Base-by-base conservation (phyloP, 768 basidiomycete genomes). In the Cyclocybe cylindracea region DNA sequence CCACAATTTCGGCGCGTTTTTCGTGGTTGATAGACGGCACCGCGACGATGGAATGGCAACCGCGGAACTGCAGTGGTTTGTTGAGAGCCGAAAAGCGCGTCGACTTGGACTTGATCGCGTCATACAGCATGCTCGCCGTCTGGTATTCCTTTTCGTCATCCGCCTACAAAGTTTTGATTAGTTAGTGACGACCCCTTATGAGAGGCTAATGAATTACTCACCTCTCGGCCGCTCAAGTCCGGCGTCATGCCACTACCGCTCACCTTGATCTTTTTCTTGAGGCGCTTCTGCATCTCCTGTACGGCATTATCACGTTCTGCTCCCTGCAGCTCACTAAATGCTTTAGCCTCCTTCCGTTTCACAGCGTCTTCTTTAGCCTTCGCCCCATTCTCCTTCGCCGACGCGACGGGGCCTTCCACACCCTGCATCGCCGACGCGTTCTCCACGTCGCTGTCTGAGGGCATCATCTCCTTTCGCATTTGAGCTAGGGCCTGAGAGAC, bases 41-140 rank as follows among this genome's bases (percentile, higher is more conserved):
- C 1, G 65, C 56, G 7, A 73, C 53, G n/a, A 73, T 70, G 6
- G 68, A 62, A 40, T 67, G 67, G 40, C 55, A 62, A 1, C 67
- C 71, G 10, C 56, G 33, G 41, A 62, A 59, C 1, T 46, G 14
- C 2, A 54, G 52, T 13, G 47, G 40, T 6, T 47, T 29, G 53
- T 38, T 7, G 34, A 32, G 4, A 11, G 7, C 10, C n/a, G 14
- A 10, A 18, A 5, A 29, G 14, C 7, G 46, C 36, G 5, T 38
- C 47, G 11, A 43, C 19, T 46, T 38, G 11, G 18, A 35, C 43
- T 58, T 63, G 32, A 66, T 49, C 2, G 60, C 59, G 2, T 58
- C 55, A 55, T 70, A 71, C 34, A 71, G 61, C 3, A 58, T 60
- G 4, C 53, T 54, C 9, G 71, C 69, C 4, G 55, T 62, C 50